phyloP scores from a whole-genome alignment of 2,329 filamentous ascomycete genomes.

The Verticillium tricorpus region DNA sequence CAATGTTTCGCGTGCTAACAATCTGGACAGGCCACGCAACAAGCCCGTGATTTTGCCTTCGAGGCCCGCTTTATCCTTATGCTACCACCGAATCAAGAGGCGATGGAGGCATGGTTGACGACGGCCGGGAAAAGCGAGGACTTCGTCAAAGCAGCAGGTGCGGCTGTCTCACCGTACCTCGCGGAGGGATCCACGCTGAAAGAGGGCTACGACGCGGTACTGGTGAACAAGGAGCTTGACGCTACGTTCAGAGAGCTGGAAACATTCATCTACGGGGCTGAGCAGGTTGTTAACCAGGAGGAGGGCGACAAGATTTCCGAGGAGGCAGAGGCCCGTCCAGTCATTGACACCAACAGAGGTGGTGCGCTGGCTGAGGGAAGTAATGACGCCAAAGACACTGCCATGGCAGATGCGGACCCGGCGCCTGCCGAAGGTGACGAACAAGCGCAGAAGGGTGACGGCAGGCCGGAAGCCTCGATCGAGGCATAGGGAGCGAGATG shows the following conservation, averaged over 20 bases:
- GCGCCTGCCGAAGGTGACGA: background rate
- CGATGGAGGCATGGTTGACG: slow-evolving; percentile 21
- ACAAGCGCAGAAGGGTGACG: background rate
- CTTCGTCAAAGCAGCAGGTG: slow-evolving; percentile 17
- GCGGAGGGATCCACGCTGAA: slow-evolving; percentile 15
- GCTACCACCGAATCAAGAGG: slow-evolving; percentile 30
- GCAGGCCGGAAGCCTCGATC: background rate
- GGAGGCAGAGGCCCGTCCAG: background rate
- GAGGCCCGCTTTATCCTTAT: slow-evolving; percentile 52
- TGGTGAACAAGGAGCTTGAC: slow-evolving; percentile 12
- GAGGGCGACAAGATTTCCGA: background rate
- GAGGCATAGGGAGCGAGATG: background rate
- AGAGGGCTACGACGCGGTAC: slow-evolving; percentile 10
- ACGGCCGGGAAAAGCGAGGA: slow-evolving; percentile 18
- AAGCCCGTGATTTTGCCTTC: slow-evolving; percentile 53
- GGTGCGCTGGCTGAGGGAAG: background rate
- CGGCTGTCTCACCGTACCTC: slow-evolving; percentile 15
- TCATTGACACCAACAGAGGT: background rate
- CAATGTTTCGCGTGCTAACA: slow-evolving; percentile 3
- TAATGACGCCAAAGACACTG: background rate
- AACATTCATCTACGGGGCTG: slow-evolving; percentile 5
- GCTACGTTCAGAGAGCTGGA: slow-evolving; percentile 7
- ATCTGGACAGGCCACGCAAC: slow-evolving; percentile 43
- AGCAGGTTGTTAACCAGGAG: background rate
- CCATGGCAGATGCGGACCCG: background rate